phyloP scores from a whole-genome alignment of 495 filamentous ascomycete species.

The Aspergillus conjunctus region DNA sequence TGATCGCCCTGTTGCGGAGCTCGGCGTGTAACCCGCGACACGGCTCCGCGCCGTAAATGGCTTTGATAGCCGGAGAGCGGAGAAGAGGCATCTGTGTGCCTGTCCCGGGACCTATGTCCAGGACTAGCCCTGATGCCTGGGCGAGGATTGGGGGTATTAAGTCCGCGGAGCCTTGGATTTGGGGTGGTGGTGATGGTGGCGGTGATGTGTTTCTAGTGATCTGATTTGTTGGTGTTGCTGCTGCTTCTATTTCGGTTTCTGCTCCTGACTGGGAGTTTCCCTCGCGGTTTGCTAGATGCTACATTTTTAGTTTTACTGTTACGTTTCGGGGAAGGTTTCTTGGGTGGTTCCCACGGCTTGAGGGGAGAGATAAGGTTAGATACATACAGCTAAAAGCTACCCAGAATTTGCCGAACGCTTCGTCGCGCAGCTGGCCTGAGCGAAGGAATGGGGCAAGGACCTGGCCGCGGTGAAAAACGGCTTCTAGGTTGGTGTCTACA shows the following conservation, averaged over 20 bases:
- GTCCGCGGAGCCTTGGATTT: conserved; percentile 31
- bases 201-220: background rate
- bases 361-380: background rate
- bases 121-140: conserved; percentile 41
- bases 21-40: conserved; percentile 56
- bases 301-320: too few species aligned
- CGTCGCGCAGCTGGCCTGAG: conserved; percentile 37
- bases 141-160: conserved; percentile 45
- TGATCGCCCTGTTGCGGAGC: conserved; percentile 48
- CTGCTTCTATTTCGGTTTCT: background rate
- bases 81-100: conserved; percentile 51
- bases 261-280: background rate
- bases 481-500: conserved; percentile 34
- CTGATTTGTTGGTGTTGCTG: background rate
- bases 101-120: conserved; percentile 55
- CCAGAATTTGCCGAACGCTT: conserved; percentile 51
- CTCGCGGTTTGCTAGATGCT: conserved; percentile 12
- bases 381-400: conserved; percentile 40
- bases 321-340: too few species aligned
- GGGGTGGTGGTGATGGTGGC: background rate
- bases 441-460: conserved; percentile 42
- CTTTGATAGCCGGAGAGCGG: conserved; percentile 46
- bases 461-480: conserved; percentile 38
- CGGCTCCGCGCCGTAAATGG: conserved; percentile 71
- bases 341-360: background rate